Base-by-base conservation (phyloP, 306 rosid genomes). In the Carpinus viminea region DNA sequence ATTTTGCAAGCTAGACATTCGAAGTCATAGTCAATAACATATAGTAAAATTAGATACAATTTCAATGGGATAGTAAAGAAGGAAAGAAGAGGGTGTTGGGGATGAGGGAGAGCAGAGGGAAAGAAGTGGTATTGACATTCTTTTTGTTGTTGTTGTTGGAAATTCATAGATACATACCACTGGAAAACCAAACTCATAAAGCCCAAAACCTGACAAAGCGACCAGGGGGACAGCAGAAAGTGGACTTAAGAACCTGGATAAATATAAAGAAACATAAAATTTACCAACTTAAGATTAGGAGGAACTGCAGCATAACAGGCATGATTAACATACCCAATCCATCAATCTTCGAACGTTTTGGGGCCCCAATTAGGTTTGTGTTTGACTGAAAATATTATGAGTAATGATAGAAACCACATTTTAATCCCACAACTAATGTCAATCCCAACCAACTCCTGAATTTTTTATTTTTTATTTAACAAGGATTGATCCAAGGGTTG, bases 201-300 rank as follows among this genome's bases (percentile, higher is more conserved):
- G 89, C 70, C 98, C 99, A 79, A 91, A 93, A 76, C 99, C 99
- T 17, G 97, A 90, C 74, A 93, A 76, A 66, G 96, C 93, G 59
- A 95, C 96, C 91, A 95, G 80, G 46, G 98, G 99, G 85, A 86
- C 87, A 71, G 99, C 93, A 50, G 98, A 85, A 65, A 95, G 90
- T 28, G 99, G 98, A 80, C 98, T 95, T 66, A 91, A 77, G 83
- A 90, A 85, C 93, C 98, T 95, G 83, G 54, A 83, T 57, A 82
- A 82, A 76, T 55, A 60, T 45, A 78, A 60, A 76, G 8, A 66
- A 78, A 62, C 13, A 51, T 65, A 83, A 70, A 72, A 76, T n/a
- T 80, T 43, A 71, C 62, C 60, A 56, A 73, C 61, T 76, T 73
- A 48, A 17, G 60, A 57, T 66, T 38, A n/a, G 50, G 53, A 78